Evolutionary conservation across 1,284 basidiomycete genomes (phyloP).

Genomic region (Papiliotrema terrestris): DNA sequence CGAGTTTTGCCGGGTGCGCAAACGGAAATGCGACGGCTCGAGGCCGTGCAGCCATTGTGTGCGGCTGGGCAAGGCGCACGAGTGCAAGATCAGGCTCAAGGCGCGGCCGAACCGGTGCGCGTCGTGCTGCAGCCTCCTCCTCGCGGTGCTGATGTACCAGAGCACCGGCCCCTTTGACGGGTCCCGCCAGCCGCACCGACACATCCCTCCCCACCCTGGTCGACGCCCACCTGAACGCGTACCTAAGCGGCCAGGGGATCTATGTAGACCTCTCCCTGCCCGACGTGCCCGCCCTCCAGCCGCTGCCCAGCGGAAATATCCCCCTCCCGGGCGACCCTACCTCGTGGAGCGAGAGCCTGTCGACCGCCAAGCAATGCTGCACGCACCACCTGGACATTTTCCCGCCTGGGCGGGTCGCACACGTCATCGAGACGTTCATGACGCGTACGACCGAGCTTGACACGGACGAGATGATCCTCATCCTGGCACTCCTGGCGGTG

Average conservation of each 20-base stretch:
- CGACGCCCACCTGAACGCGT: not conserved
- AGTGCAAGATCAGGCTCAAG: not conserved
- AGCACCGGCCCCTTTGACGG: not conserved
- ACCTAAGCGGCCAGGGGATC: not conserved
- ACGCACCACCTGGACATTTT: not conserved
- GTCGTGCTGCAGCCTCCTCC: not conserved
- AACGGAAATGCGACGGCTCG: not conserved
- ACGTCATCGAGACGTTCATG: not conserved
- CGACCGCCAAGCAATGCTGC: not conserved
- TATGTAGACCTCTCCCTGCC: not conserved
- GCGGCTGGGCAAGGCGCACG: not conserved
- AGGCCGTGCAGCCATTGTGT: not conserved
- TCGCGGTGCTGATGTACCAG: not conserved
- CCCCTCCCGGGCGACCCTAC: not conserved
- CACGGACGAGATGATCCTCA: conserved; percentile 1
- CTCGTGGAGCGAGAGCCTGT: not conserved
- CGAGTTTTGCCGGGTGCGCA: not conserved
- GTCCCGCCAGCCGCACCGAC: not conserved
- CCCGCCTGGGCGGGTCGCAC: not conserved
- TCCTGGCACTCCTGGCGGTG: not conserved
- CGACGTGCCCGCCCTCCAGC: not conserved
- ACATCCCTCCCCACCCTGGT: not conserved
- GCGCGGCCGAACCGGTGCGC: not conserved
- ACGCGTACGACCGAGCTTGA: not conserved
- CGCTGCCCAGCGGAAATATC: not conserved